Conservation (phyloP, 148 eudicot genomes). For the Polygonum aviculare region DNA sequence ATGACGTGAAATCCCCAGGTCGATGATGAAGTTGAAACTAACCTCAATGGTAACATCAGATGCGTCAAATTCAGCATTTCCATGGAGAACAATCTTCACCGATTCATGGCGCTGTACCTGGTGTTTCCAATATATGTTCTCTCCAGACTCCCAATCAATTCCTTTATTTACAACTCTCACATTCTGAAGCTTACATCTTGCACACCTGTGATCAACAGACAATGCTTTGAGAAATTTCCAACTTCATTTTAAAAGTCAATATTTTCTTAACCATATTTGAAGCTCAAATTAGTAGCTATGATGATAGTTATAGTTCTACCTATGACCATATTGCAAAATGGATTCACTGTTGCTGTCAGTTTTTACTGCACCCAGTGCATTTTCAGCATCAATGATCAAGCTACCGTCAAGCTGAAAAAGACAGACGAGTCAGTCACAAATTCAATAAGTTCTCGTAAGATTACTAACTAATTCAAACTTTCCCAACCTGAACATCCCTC, state of each 20-base stretch:
- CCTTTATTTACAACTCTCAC: conserved; percentile 74
- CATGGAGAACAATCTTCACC: conserved; percentile 68
- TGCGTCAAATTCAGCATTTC: conserved; percentile 99
- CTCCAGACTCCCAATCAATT: conserved; percentile 66
- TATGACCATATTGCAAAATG: conserved; percentile 69
- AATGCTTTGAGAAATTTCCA: neutral
- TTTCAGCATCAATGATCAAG: conserved; percentile 63
- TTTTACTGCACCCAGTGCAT: conserved; percentile 54
- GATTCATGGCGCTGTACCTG: conserved; percentile 61
- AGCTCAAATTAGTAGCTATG: neutral
- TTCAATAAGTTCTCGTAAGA: neutral
- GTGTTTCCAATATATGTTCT: conserved; percentile 80
- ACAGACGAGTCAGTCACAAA: conserved; percentile 25
- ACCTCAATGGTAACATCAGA: conserved; percentile 75
- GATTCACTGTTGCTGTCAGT: conserved; percentile 41
- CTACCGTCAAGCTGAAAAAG: conserved; percentile 75
- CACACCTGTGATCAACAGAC: conserved; percentile 52
- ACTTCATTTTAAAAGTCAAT: neutral
- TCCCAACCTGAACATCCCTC: conserved; percentile 78
- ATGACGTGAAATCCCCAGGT: neutral
- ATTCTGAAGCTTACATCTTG: conserved; percentile 84
- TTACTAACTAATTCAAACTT: neutral
- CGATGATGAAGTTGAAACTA: conserved; percentile 13
- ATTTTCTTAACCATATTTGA: neutral
- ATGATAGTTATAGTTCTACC: conserved; percentile 30